Base-by-base conservation (phyloP, 176 grass and related monocot species). In the Tillandsia leiboldiana region DNA sequence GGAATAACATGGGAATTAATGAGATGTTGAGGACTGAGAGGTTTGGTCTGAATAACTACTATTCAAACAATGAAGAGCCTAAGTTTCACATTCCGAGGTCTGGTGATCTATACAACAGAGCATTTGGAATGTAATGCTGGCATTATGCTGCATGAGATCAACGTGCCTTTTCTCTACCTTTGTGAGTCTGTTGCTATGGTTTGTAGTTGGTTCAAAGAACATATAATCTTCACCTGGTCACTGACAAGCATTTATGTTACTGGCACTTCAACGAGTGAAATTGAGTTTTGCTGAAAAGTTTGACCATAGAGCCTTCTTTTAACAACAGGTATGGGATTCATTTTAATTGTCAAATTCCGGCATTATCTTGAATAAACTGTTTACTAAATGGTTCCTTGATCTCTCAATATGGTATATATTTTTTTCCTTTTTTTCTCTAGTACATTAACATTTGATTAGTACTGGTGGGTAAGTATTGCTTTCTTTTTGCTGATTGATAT, bases 51-150 rank as follows among this genome's bases (percentile, higher is more conserved):
- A 83, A 68, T 84, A 53, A 70, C 66, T 65, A 80, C 61, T 86
- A 88, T 79, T 66, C 84, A 79, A 83, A 18, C 72, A 75, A 73
- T 80, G 88, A 89, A 75, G 80, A 72, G 14, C 76, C 78, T 68
- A 85, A 61, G 71, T 83, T 90, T 61, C 91, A 87, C 67, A 75
- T 87, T 59, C 64, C 83, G 26, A 75, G 84, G 66, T 76, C 79
- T 64, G 82, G 75, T 70, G 81, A 87, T 87, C 13, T 96, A 12
- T 90, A 83, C 75, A 88, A 84, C 80, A 91, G 77, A 76, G 78
- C 87, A 78, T 96, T 91, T 83, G 87, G 91, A 83, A 76, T 91
- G 72, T 96, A 66, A 84, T 47, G 51, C 63, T 69, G 71, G 52
- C 69, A 42, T 42, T 42, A 42, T 42, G 3, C 33, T 42, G 33